Conservation (phyloP, 2,329 filamentous ascomycete species). For the Microsporum ferrugineum region DNA sequence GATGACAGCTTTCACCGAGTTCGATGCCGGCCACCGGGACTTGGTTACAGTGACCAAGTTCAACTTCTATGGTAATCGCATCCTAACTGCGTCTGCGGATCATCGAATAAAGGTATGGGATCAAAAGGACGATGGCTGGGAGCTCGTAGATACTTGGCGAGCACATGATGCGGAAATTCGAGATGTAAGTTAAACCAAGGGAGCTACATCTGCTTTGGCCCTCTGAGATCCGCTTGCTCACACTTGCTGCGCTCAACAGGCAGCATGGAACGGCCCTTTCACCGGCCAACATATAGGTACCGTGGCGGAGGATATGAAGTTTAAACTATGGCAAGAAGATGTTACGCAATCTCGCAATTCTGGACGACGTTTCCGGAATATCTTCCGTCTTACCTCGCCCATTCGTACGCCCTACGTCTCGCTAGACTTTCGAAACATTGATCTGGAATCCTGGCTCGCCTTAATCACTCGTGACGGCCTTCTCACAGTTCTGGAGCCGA, state of each 20-base stretch:
- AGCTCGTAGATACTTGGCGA: constrained; percentile 73
- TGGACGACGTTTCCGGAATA: constrained; percentile 67
- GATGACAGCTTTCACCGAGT: constrained; percentile 32
- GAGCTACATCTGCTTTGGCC: neutral
- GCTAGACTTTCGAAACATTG: constrained; percentile 75
- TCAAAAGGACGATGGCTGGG: constrained; percentile 62
- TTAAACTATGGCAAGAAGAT: constrained; percentile 90
- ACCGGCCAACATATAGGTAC: constrained; percentile 81
- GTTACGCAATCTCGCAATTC: constrained; percentile 60
- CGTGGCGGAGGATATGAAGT: constrained; percentile 77
- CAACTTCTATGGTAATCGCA: constrained; percentile 84
- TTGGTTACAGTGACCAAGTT: constrained; percentile 76
- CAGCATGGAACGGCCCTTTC: constrained; percentile 87
- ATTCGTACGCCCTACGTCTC: constrained; percentile 62
- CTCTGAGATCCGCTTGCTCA: neutral
- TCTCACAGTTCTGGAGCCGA: constrained; percentile 71
- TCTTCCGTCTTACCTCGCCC: constrained; percentile 51
- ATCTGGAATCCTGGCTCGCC: constrained; percentile 72
- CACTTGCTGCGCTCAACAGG: constrained; percentile 37
- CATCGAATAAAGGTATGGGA: constrained; percentile 89
- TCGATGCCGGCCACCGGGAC: constrained; percentile 42
- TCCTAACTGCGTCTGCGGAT: constrained; percentile 82
- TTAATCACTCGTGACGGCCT: constrained; percentile 73
- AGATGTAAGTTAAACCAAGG: constrained; percentile 53
- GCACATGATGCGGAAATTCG: constrained; percentile 84